Conservation (phyloP, 2,329 filamentous ascomycete species). For the Fusarium chuoi region DNA sequence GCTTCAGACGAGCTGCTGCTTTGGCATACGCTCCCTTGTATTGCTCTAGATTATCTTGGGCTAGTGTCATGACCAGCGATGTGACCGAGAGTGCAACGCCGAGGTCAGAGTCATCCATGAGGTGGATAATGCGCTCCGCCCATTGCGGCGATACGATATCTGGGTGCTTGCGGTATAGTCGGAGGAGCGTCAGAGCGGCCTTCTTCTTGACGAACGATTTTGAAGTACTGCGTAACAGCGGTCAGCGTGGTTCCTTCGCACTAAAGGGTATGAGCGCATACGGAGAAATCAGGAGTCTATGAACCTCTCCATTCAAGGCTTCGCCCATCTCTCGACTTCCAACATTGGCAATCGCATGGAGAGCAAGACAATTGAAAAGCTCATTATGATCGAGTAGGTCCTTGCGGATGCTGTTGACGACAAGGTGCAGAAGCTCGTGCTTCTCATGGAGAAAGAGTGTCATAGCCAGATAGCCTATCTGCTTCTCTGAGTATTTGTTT, state of each 20-base stretch:
- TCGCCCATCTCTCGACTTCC: slow-evolving; percentile 98
- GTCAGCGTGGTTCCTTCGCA: slow-evolving; percentile 7
- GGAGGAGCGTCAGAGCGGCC: slow-evolving; percentile 90
- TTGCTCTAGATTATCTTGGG: slow-evolving; percentile 92
- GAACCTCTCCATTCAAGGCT: slow-evolving; percentile 89
- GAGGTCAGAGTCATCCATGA: slow-evolving; percentile 96
- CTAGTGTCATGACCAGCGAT: slow-evolving; percentile 91
- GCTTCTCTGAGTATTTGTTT: slow-evolving; percentile 98
- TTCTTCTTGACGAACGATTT: slow-evolving; percentile 99
- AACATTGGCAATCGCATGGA: slow-evolving; percentile 98
- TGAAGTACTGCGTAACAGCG: slow-evolving; percentile 60
- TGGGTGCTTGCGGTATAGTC: slow-evolving; percentile 93
- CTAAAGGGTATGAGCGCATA: slow-evolving; percentile 58
- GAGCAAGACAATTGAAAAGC: slow-evolving; percentile 93
- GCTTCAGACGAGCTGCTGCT: slow-evolving; percentile 87
- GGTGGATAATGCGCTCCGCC: slow-evolving; percentile 97
- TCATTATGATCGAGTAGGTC: slow-evolving; percentile 95
- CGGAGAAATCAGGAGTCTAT: slow-evolving; percentile 94
- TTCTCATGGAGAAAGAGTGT: slow-evolving; percentile 97
- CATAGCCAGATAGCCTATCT: slow-evolving; percentile 98
- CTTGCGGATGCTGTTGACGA: slow-evolving; percentile 98
- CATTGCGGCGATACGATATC: slow-evolving; percentile 95
- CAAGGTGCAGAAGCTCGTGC: slow-evolving; percentile 93
- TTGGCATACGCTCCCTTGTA: slow-evolving; percentile 96
- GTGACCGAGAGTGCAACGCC: slow-evolving; percentile 96